phyloP scores from a whole-genome alignment of 2,329 filamentous ascomycete species.

The Calycina marina region DNA sequence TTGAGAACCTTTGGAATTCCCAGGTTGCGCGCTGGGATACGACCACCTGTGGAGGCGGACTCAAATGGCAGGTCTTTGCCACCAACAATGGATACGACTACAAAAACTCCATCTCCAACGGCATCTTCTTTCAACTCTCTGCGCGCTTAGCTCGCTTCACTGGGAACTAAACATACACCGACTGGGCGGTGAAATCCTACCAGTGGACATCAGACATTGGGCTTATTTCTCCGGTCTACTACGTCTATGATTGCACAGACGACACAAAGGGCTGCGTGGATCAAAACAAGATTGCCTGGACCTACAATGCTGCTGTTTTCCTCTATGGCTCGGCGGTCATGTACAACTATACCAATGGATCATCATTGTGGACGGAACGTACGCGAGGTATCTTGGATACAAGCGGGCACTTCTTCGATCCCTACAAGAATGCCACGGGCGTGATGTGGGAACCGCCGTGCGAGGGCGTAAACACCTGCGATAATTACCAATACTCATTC shows the following conservation, averaged over 20 bases:
- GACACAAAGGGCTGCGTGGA: conserved; percentile 33
- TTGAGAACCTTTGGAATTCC: conserved; percentile 57
- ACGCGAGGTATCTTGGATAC: conserved; percentile 36
- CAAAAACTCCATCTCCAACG: conserved; percentile 72
- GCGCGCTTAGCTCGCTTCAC: conserved; percentile 60
- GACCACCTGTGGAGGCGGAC: conserved; percentile 51
- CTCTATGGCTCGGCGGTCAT: conserved; percentile 49
- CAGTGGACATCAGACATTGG: conserved; percentile 46
- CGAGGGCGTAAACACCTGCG: conserved; percentile 41
- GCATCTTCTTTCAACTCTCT: conserved; percentile 68
- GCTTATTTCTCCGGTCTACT: conserved; percentile 38
- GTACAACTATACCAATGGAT: conserved; percentile 41
- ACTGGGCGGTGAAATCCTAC: conserved; percentile 54
- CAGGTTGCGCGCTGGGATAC: conserved; percentile 60
- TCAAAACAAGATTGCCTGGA: conserved; percentile 42
- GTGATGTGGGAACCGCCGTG: conserved; percentile 56
- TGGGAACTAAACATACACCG: conserved; percentile 46
- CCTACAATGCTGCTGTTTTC: conserved; percentile 51
- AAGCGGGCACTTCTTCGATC: conserved; percentile 36
- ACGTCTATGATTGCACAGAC: conserved; percentile 49
- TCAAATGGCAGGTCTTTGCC: conserved; percentile 70
- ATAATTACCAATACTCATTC: conserved; percentile 50
- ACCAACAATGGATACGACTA: conserved; percentile 68
- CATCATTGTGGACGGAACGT: conserved; percentile 38
- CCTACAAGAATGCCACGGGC: conserved; percentile 35